Percentiles rank a stretch among this genome's conserved stretches.
These are phyloP conservation scores for Diaporthe batatas DNA, from an alignment of 2,329 filamentous ascomycete genomes.

Conservation along the genomic window DNA sequence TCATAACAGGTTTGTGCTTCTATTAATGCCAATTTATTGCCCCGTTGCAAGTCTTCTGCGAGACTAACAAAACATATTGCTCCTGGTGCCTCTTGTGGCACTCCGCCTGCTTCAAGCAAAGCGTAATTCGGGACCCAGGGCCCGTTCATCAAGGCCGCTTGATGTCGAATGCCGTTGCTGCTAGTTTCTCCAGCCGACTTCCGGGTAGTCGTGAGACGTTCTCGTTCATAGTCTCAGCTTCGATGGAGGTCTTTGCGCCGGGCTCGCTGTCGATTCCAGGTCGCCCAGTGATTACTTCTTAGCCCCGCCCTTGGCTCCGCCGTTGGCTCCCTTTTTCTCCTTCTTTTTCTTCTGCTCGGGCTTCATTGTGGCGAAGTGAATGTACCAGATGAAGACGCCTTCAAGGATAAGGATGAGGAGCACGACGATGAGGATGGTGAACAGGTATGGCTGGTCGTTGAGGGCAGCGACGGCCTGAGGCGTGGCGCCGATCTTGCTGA, in stretches of 20 bases:
- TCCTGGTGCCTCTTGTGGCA: slow-evolving; percentile 5
- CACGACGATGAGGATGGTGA: slow-evolving; percentile 69
- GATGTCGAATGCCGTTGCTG: neutral
- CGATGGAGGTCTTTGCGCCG: neutral
- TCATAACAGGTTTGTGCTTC: slow-evolving; percentile 22
- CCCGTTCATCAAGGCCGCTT: neutral
- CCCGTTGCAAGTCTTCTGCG: slow-evolving; percentile 6
- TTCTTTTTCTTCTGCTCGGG: slow-evolving; percentile 70
- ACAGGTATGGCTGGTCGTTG: slow-evolving; percentile 72
- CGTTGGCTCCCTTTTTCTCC: slow-evolving; percentile 39
- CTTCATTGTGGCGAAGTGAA: slow-evolving; percentile 72
- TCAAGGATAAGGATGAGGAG: slow-evolving; percentile 63
- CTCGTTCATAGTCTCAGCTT: neutral
- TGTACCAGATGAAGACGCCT: slow-evolving; percentile 66
- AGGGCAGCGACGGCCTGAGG: slow-evolving; percentile 69
- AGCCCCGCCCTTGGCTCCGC: slow-evolving; percentile 28
- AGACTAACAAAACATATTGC: neutral
- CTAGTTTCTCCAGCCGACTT: neutral
- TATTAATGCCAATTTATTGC: slow-evolving; percentile 31
- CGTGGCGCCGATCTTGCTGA: slow-evolving; percentile 69
- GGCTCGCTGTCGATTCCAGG: neutral
- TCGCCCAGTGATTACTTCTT: slow-evolving; percentile 40
- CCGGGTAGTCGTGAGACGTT: neutral
- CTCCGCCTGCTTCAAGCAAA: slow-evolving; percentile 24
- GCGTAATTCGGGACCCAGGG: neutral